Conservation (phyloP, 2,329 filamentous ascomycete species). For the Fusarium sp. region DNA sequence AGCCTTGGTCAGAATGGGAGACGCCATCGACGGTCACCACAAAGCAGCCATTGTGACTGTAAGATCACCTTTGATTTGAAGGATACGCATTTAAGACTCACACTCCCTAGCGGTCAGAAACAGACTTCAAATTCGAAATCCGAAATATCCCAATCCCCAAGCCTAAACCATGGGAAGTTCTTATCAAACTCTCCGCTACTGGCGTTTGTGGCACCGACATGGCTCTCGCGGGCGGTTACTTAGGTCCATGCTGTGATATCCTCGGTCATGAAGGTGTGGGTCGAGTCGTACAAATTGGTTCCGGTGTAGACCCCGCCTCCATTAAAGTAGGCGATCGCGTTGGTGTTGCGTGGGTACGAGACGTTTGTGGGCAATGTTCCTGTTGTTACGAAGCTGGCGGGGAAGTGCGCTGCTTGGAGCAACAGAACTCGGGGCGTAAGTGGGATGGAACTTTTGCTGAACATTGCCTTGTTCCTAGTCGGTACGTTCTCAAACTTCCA, state of each 20-base stretch:
- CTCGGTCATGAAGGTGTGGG: slow-evolving; percentile 43
- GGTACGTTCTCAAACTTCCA: slow-evolving; percentile 50
- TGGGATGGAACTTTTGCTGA: slow-evolving; percentile 57
- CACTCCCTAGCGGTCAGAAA: slow-evolving; percentile 5
- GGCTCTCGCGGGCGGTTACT: slow-evolving; percentile 31
- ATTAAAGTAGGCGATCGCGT: slow-evolving; percentile 17
- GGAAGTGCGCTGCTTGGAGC: slow-evolving; percentile 53
- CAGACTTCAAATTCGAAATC: slow-evolving; percentile 9
- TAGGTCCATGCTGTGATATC: slow-evolving; percentile 30
- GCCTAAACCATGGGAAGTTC: slow-evolving; percentile 30
- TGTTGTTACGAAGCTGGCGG: slow-evolving; percentile 51
- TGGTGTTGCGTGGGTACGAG: slow-evolving; percentile 37
- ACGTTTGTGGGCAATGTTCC: slow-evolving; percentile 52
- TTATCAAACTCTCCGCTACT: slow-evolving; percentile 28
- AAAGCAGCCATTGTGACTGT: neutral
- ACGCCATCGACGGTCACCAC: neutral
- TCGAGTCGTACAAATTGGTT: slow-evolving; percentile 15
- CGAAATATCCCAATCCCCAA: slow-evolving; percentile 1
- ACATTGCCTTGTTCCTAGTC: slow-evolving; percentile 52
- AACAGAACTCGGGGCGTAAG: slow-evolving; percentile 51
- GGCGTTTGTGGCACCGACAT: slow-evolving; percentile 41
- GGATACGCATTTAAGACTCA: neutral
- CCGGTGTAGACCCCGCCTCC: slow-evolving; percentile 1
- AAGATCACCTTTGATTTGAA: neutral
- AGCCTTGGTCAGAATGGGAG: neutral